These are phyloP conservation scores for Leishmania tarentolae DNA, from an alignment of 208 protist genomes.

Conservation along the genomic window DNA sequence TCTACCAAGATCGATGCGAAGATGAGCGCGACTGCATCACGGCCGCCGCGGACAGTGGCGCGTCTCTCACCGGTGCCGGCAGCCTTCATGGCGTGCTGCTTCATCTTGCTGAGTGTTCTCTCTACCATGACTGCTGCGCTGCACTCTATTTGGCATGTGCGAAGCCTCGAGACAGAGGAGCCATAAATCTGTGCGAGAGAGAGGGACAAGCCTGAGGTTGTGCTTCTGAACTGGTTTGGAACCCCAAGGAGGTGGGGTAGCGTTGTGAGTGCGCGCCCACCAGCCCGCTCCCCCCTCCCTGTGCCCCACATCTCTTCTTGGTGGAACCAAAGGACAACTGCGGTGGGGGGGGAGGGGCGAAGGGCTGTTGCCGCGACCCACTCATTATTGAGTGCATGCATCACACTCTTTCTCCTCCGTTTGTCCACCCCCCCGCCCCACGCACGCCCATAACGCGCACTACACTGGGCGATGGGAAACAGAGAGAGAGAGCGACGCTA, in stretches of 20 bases:
- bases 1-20: background rate
- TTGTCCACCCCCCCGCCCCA: background rate
- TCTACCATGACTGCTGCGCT: slow-evolving; percentile 29
- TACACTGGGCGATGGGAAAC: background rate
- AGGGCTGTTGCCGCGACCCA: too few species aligned
- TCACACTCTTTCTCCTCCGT: background rate
- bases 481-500: background rate
- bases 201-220: background rate
- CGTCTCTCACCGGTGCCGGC: slow-evolving; percentile 43
- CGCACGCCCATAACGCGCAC: background rate
- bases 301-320: too few species aligned
- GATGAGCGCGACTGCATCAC: background rate
- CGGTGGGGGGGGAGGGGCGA: too few species aligned
- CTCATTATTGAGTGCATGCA: too few species aligned
- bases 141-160: slow-evolving; percentile 26
- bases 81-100: slow-evolving; percentile 40
- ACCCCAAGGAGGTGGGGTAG: background rate
- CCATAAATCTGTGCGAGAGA: background rate
- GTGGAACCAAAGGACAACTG: too few species aligned
- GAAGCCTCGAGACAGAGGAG: background rate
- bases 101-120: slow-evolving; percentile 25
- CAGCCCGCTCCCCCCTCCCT: too few species aligned
- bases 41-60: slow-evolving; percentile 35
- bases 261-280: too few species aligned
- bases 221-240: background rate